Base-by-base conservation (phyloP, 163 green algal species). In the Chlorella variabilis region DNA sequence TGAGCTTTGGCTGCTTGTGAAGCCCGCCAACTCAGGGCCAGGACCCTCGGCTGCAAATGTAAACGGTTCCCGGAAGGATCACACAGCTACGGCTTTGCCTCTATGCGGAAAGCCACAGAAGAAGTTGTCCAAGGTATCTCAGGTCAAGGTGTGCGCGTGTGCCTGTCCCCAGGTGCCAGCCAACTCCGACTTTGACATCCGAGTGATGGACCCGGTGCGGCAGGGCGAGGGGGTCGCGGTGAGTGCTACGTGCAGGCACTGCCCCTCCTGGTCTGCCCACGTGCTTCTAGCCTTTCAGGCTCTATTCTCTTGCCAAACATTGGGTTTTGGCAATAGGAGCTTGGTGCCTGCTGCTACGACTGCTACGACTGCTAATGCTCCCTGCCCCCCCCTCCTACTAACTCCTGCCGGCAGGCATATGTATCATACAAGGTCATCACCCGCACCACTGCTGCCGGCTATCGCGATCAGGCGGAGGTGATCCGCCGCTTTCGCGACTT, bases 401-500 rank as follows among this genome's bases (percentile, higher is more conserved):
- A n/a, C n/a, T n/a, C 11, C 45, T 54, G 45, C 11, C 15, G 45
- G 7, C 69, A 94, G 84, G 93, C 95, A 0, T 96, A 95, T 74
- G 91, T 98, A 2, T 94, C 94, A 15, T 98, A 98, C 89, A 96
- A 94, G 63, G 93, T 98, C 29, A 65, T 81, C 36, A 93, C 86
- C 33, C 87, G 83, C 41, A 63, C 83, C 82, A 69, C 92, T 82
- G 45, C 77, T 17, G 11, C 80, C 89, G 48, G 69, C 59, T 61
- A 88, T 91, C 74, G 96, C 92, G 11, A 85, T 20, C 78, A 90
- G 23, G 82, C 80, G 42, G 90, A 95, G 78, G 93, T 97, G 31
- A 95, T 98, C 31, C 89, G 96, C 11, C 90, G 96, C 25, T 98
- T 98, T 85, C 84, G 90, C 3, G 95, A 98, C 87, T 98, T 98